These are phyloP conservation scores for Narthecium ossifragum DNA, from an alignment of 106 monocot genomes.

Conservation along the genomic window DNA sequence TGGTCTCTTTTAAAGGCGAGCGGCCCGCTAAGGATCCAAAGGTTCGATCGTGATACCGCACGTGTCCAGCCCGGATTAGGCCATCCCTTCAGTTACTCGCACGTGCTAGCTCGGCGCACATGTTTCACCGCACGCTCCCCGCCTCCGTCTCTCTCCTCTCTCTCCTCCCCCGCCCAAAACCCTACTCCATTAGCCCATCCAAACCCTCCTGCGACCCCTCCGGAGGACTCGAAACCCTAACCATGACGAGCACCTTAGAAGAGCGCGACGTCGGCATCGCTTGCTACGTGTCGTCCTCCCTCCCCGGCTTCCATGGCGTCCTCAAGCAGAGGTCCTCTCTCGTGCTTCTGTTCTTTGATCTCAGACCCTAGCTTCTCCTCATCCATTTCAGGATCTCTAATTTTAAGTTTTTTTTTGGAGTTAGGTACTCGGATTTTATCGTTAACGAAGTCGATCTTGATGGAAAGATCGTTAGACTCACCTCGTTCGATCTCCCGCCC, in stretches of 20 bases:
- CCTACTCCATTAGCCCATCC: constrained; percentile 19
- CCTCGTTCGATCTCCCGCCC: constrained; percentile 73
- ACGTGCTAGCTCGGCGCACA: too few relatives aligned
- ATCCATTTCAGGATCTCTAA: too few relatives aligned
- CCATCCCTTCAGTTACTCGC: too few relatives aligned
- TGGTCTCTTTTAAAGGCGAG: too few relatives aligned
- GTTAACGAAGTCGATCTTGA: constrained; percentile 80
- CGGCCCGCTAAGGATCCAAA: too few relatives aligned
- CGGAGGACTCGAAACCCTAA: neutral
- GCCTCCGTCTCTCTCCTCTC: neutral
- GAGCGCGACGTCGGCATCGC: constrained; percentile 83
- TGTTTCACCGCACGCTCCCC: neutral
- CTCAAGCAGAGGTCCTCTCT: constrained; percentile 74
- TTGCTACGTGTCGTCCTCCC: constrained; percentile 90
- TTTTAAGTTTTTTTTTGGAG: too few relatives aligned
- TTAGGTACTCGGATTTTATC: constrained; percentile 91
- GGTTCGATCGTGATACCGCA: too few relatives aligned
- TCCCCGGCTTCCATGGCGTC: constrained; percentile 88
- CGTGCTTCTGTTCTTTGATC: neutral
- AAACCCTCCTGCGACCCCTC: neutral
- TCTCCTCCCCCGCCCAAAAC: constrained; percentile 29
- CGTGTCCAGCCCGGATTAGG: too few relatives aligned
- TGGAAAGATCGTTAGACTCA: constrained; percentile 51
- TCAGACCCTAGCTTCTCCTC: too few relatives aligned
- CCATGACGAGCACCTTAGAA: constrained; percentile 52